Base-by-base conservation (phyloP, 2,329 filamentous ascomycete genomes). In the Xylariaceae sp. region DNA sequence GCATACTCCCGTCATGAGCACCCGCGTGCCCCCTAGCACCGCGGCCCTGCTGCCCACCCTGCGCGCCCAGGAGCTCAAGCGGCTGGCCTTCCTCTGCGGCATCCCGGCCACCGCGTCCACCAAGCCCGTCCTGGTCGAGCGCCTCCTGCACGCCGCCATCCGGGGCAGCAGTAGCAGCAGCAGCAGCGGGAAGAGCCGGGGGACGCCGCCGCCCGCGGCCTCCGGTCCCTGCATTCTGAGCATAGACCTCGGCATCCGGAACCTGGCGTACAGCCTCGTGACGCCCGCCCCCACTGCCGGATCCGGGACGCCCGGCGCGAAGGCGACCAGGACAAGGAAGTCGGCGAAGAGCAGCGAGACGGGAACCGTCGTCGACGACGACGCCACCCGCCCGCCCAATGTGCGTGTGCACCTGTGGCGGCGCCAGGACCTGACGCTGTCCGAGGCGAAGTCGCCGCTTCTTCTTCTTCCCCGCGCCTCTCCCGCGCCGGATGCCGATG, bases 191-290 rank as follows among this genome's bases (percentile, higher is more conserved):
- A 28, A 23, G 21, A 23, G 21, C 21, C 24, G 24, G 12, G 24
- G 15, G 24, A 12, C 12, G 12, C 29, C 38, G 8, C 40, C 37
- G 21, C 40, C 40, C 14, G 35, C n/a, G 43, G 22, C 41, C 49
- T 37, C 37, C 17, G 31, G 37, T 19, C 46, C 28, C 38, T 64
- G 45, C 68, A 67, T 92, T 16, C 57, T 92, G 21, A 89, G 83
- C 52, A 81, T 93, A 41, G 86, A 93, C 55, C 82, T 92, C 75
- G 86, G 86, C 4, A 83, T 93, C 44, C 77, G 76, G 27, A 93
- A 93, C 53, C 64, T 93, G 4, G 85, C 84, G 1, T 86, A 77
- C 53, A 83, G 82, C 43, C 67, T 85, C 40, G 56, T 84, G 18
- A 44, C 49, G 41, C 9, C 19, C 11, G 36, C 32, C 23, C 19